Evolutionary conservation across 108 stramenopile genomes (phyloP).

Genomic region (Conticribra guillardii): DNA sequence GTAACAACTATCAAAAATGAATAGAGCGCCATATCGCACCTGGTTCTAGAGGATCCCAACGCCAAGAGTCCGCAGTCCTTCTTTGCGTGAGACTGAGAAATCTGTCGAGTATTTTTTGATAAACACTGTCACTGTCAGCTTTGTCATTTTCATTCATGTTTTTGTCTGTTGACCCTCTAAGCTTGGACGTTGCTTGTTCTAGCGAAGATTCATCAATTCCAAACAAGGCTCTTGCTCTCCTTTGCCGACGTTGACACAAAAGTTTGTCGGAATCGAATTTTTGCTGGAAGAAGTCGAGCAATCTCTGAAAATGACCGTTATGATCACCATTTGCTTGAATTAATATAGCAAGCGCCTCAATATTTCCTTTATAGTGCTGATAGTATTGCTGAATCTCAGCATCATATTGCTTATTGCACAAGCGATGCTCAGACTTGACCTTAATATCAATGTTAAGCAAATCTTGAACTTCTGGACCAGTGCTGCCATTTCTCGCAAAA

Average conservation of each 20-base stretch:
- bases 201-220: not conserved
- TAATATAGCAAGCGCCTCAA: slow-evolving; percentile 36
- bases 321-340: slow-evolving; percentile 27
- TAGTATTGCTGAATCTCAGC: slow-evolving; percentile 60
- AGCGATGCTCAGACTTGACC: slow-evolving; percentile 62
- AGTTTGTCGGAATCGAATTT: slow-evolving; percentile 33
- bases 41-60: slow-evolving; percentile 26
- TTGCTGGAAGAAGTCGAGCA: slow-evolving; percentile 41
- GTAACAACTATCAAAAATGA: slow-evolving; percentile 8
- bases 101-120: slow-evolving; percentile 17
- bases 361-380: slow-evolving; percentile 23
- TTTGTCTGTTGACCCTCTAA: slow-evolving; percentile 13
- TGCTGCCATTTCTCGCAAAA: slow-evolving; percentile 21
- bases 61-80: not conserved
- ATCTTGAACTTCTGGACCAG: slow-evolving; percentile 31
- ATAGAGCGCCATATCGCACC: slow-evolving; percentile 10
- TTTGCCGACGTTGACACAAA: slow-evolving; percentile 21
- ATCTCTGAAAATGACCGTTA: slow-evolving; percentile 35
- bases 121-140: not conserved
- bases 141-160: slow-evolving; percentile 8
- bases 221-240: slow-evolving; percentile 32
- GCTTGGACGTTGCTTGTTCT: slow-evolving; percentile 2
- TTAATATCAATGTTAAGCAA: slow-evolving; percentile 61
- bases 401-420: slow-evolving; percentile 73
- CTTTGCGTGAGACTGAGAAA: slow-evolving; percentile 20